Conservation (phyloP, 2,329 filamentous ascomycete genomes). For the Cordyceps sp. region DNA sequence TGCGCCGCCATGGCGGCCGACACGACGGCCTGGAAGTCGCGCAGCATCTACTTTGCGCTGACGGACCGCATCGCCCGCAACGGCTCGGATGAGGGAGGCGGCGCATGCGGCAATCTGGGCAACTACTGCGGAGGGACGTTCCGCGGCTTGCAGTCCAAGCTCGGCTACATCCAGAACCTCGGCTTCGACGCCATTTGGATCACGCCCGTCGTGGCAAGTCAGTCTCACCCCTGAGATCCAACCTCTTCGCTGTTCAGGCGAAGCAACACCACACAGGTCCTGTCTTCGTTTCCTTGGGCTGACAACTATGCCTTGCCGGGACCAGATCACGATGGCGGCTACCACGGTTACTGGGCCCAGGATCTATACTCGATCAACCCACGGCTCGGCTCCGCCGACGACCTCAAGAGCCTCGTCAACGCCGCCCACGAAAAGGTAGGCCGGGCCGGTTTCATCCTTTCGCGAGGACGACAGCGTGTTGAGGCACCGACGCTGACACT, state of each 20-base stretch:
- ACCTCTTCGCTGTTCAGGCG: too few species aligned
- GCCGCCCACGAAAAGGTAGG: slow-evolving; percentile 27
- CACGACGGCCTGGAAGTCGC: slow-evolving; percentile 29
- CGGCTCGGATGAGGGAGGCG: slow-evolving; percentile 18
- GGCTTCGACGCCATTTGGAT: slow-evolving; percentile 44
- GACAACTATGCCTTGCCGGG: too few species aligned
- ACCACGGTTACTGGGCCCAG: slow-evolving; percentile 39
- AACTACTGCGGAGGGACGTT: slow-evolving; percentile 46
- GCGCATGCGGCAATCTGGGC: slow-evolving; percentile 21
- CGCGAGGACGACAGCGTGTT: too few species aligned
- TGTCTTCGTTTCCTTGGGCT: too few species aligned
- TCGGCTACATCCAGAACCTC: slow-evolving; percentile 47
- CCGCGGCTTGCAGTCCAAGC: slow-evolving; percentile 36
- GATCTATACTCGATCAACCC: slow-evolving; percentile 36
- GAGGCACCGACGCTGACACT: too few species aligned
- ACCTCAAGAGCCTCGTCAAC: slow-evolving; percentile 37
- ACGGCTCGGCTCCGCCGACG: slow-evolving; percentile 39
- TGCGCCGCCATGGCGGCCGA: slow-evolving; percentile 11
- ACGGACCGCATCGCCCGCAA: slow-evolving; percentile 37
- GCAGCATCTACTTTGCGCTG: slow-evolving; percentile 41
- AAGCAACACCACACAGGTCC: too few species aligned
- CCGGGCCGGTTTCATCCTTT: too few species aligned
- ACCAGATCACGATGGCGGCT: slow-evolving; percentile 22
- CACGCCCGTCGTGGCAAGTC: slow-evolving; percentile 34
- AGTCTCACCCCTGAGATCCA: slow-evolving; percentile 6